Conservation (phyloP, 768 basidiomycete genomes). For the Boletus insuetus region DNA sequence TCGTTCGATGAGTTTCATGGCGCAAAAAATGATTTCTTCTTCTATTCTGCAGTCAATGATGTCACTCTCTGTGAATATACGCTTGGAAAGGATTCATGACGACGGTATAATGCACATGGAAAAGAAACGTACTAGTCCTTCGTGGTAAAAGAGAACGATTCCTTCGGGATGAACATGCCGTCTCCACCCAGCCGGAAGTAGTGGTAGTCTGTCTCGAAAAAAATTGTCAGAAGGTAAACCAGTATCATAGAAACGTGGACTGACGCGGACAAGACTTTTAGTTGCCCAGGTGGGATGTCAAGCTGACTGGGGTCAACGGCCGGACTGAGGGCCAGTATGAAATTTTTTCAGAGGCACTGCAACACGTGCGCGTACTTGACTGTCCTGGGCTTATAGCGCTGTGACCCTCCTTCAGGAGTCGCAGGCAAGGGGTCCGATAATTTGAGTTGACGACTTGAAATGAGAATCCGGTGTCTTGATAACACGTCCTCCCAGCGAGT, state of each 20-base stretch:
- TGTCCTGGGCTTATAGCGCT: conserved; percentile 5
- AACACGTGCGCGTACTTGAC: neutral
- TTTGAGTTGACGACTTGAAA: neutral
- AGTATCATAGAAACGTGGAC: neutral
- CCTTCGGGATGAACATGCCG: conserved; percentile 16
- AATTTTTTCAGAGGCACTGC: too few species aligned
- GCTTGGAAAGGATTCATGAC: conserved; percentile 1
- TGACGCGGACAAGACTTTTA: conserved; percentile 5
- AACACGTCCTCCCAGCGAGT: neutral
- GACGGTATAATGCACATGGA: neutral
- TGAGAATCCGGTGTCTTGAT: neutral
- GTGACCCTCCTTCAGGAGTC: conserved; percentile 11
- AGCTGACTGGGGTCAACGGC: neutral
- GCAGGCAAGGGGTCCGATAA: neutral
- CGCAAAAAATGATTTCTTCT: conserved; percentile 1
- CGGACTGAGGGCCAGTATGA: neutral
- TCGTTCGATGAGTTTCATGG: conserved; percentile 3
- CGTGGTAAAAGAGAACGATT: conserved; percentile 11
- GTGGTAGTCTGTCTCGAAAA: neutral
- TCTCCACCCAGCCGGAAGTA: conserved; percentile 2
- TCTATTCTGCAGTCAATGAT: neutral
- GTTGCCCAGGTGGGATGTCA: conserved; percentile 8
- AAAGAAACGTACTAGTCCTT: conserved; percentile 6
- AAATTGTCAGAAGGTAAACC: neutral
- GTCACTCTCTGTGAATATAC: conserved; percentile 14